Percentiles rank a stretch among this genome's conserved stretches.
phyloP scores from a whole-genome alignment of 2,329 filamentous ascomycete species.

The Didymella pinodella region DNA sequence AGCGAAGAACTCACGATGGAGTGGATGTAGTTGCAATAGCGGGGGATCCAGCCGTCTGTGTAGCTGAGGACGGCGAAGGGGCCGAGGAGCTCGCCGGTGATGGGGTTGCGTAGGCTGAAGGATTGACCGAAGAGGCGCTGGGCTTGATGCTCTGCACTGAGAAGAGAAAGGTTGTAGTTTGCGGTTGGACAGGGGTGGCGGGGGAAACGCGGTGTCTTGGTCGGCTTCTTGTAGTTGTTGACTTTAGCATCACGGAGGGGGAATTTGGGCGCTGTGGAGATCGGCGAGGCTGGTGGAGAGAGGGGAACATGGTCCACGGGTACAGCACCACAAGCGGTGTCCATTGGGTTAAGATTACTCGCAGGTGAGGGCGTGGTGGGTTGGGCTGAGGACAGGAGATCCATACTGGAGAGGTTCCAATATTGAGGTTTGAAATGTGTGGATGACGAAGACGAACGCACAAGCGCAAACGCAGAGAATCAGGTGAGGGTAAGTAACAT shows the following conservation, averaged over 20 bases:
- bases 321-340: neutral
- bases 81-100: constrained; percentile 5
- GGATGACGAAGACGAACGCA: neutral
- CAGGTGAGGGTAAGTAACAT: neutral
- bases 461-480: neutral
- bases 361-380: neutral
- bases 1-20: neutral
- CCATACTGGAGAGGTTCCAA: neutral
- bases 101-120: constrained; percentile 11
- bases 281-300: constrained; percentile 3
- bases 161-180: constrained; percentile 13
- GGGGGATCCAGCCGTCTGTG: constrained; percentile 9
- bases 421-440: neutral
- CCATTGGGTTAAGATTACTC: neutral
- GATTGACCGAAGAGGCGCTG: constrained; percentile 16
- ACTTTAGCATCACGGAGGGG: constrained; percentile 3
- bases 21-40: constrained; percentile 17
- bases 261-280: neutral
- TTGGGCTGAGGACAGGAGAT: constrained; percentile 7
- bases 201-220: constrained; percentile 7
- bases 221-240: neutral
- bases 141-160: constrained; percentile 7
- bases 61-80: constrained; percentile 16
- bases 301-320: neutral
- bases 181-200: constrained; percentile 10